Conservation (phyloP, 2,329 filamentous ascomycete species). For the Penicillium janthinellum region DNA sequence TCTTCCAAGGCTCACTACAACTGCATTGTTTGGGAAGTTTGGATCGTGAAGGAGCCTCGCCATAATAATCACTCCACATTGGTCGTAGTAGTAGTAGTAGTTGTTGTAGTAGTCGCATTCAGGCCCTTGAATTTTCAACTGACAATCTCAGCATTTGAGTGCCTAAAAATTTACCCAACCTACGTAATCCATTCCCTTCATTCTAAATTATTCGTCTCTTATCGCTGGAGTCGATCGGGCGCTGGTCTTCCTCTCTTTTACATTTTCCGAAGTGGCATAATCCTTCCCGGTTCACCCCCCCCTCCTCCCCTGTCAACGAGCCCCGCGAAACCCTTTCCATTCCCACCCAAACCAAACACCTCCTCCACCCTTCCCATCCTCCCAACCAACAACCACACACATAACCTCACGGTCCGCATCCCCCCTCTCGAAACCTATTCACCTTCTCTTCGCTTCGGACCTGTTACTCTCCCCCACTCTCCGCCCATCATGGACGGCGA, state of each 20-base stretch:
- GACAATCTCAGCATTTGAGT: not conserved
- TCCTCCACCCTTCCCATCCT: not conserved
- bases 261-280: slow-evolving; percentile 32
- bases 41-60: not conserved
- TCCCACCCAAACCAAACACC: slow-evolving; percentile 8
- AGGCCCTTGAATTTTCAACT: not conserved
- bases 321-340: slow-evolving; percentile 29
- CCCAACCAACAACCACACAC: not conserved
- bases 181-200: not conserved
- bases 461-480: slow-evolving; percentile 10
- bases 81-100: too few species aligned
- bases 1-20: slow-evolving; percentile 5
- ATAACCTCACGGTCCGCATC: not conserved
- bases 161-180: not conserved
- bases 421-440: not conserved
- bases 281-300: slow-evolving; percentile 18
- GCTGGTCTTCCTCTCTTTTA: slow-evolving; percentile 10
- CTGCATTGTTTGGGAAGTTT: not conserved
- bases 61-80: not conserved
- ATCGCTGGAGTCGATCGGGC: slow-evolving; percentile 1
- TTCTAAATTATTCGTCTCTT: not conserved
- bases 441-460: not conserved
- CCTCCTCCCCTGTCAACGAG: slow-evolving; percentile 28
- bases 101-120: too few species aligned
- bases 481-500: slow-evolving; percentile 59